Conservation (phyloP, 768 basidiomycete species). For the Boletus sensibilis region DNA sequence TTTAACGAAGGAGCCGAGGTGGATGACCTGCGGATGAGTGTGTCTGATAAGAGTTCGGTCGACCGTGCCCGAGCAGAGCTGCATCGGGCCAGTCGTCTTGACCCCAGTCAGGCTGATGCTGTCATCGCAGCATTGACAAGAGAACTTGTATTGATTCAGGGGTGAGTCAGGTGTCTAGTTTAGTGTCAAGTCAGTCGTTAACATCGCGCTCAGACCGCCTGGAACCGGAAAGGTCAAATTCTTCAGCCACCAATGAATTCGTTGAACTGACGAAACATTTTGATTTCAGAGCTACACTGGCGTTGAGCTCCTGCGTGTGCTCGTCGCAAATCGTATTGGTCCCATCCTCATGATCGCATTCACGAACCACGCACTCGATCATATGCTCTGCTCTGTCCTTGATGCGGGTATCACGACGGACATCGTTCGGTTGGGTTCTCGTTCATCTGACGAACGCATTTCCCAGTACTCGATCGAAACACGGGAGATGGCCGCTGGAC, state of each 20-base stretch:
- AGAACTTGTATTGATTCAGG: constrained; percentile 70
- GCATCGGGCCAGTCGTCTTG: constrained; percentile 51
- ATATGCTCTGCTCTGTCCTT: constrained; percentile 63
- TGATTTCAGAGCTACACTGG: constrained; percentile 58
- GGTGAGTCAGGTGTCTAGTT: constrained; percentile 39
- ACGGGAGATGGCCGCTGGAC: constrained; percentile 46
- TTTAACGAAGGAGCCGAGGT: constrained; percentile 43
- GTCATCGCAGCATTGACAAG: constrained; percentile 58
- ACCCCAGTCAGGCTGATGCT: constrained; percentile 70
- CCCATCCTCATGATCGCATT: constrained; percentile 63
- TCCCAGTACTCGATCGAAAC: constrained; percentile 58
- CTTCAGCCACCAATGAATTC: neutral
- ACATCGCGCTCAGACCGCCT: constrained; percentile 51
- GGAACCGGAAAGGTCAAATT: constrained; percentile 69
- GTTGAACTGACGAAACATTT: neutral
- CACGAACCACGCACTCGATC: constrained; percentile 80
- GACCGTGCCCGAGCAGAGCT: constrained; percentile 47
- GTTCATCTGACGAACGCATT: constrained; percentile 60
- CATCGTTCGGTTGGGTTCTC: constrained; percentile 68
- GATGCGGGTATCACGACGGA: constrained; percentile 62
- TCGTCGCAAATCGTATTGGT: constrained; percentile 50
- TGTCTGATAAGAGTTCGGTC: constrained; percentile 44
- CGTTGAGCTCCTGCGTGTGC: constrained; percentile 63
- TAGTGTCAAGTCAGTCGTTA: neutral
- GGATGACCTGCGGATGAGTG: constrained; percentile 40